A percentile compares a stretch with the other conserved stretches of the same genome.
Evolutionary conservation across 139 green algal species (phyloP).

Genomic region (Pedinophyceae sp.): DNA sequence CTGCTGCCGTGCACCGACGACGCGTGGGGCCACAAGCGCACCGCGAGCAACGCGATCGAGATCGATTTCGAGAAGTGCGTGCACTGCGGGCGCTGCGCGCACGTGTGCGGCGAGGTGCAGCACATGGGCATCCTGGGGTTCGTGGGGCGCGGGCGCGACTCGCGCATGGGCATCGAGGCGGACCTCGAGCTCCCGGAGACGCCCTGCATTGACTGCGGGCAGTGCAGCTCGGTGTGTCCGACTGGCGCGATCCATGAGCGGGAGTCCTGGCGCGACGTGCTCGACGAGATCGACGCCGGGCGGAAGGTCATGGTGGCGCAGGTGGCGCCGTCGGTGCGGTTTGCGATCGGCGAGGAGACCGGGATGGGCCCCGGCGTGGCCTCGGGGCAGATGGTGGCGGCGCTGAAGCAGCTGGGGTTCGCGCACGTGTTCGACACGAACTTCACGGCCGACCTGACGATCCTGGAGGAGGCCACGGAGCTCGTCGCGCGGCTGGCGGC

Average conservation of each 20-base stretch:
- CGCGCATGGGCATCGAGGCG: constrained; percentile 17
- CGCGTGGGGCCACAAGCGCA: too few species aligned
- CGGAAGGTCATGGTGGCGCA: constrained; percentile 27
- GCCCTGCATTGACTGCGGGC: constrained; percentile 25
- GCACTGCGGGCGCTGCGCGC: constrained; percentile 25
- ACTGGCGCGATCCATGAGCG: constrained; percentile 24
- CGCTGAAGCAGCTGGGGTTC: constrained; percentile 37
- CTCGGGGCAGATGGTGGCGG: constrained; percentile 34
- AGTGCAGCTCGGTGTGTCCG: constrained; percentile 26
- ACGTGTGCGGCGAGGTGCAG: constrained; percentile 20
- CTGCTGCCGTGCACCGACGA: too few species aligned
- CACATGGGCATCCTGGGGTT: constrained; percentile 32
- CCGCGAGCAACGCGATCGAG: neutral
- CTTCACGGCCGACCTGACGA: constrained; percentile 49
- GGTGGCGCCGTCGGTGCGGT: constrained; percentile 39
- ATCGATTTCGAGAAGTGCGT: constrained; percentile 35
- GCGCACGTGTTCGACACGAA: constrained; percentile 48
- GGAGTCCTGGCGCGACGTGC: constrained; percentile 24
- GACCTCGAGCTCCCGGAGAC: neutral
- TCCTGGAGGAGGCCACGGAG: constrained; percentile 56
- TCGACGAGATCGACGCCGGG: constrained; percentile 18
- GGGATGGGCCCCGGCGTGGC: constrained; percentile 25
- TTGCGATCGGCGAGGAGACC: constrained; percentile 39
- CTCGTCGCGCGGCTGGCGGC: constrained; percentile 28
- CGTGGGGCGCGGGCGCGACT: constrained; percentile 13